Base-by-base conservation (phyloP, 352 stramenopile genomes). In the Phytophthora podocarpi region DNA sequence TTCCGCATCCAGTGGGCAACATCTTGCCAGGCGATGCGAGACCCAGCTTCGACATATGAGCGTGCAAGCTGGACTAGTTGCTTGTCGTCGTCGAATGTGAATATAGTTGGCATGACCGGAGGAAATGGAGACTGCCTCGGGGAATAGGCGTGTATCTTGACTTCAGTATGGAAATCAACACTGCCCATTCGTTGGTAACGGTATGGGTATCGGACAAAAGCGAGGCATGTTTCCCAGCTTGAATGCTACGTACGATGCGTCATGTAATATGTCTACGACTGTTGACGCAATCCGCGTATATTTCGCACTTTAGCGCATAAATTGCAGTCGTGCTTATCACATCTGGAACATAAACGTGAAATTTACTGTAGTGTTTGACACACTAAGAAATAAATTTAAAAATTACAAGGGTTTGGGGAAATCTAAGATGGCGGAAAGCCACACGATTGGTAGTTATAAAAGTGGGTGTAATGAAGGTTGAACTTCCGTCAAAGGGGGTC, bases 1-100 rank as follows among this genome's bases (percentile, higher is more conserved):
- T 1, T 21, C 11, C 48, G n/a, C 23, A 57, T 47, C 24, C 24
- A 24, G 23, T 12, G 35, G 5, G 21, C 32, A 10, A 57, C 16
- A n/a, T 47, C 23, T 0, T 9, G 36, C 48, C 48, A 47, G 13
- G 35, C 2, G 8, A 47, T 39, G 2, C 48, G 35, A 2, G 15
- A 10, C 2, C 21, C 30, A 23, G 3, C 24, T 9, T 57, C n/a
- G 48, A 57, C 20, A n/a, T 27, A 46, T 3, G 13, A 13, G 2
- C 35, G 35, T 2, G 23, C 48, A 20, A 57, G 34, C 15, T 57
- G 48, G 2, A 57, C 24, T 15, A 57, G 34, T 24, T 57, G 20
- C 35, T 57, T 57, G 48, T 57, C 48, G 35, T 57, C 48, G 21
- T 57, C 35, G 26, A 57, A 47, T 30, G 34, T 47, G 26, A 57